These are phyloP conservation scores for Didymella glomerata DNA, from an alignment of 2,329 filamentous ascomycete genomes.

Conservation along the genomic window DNA sequence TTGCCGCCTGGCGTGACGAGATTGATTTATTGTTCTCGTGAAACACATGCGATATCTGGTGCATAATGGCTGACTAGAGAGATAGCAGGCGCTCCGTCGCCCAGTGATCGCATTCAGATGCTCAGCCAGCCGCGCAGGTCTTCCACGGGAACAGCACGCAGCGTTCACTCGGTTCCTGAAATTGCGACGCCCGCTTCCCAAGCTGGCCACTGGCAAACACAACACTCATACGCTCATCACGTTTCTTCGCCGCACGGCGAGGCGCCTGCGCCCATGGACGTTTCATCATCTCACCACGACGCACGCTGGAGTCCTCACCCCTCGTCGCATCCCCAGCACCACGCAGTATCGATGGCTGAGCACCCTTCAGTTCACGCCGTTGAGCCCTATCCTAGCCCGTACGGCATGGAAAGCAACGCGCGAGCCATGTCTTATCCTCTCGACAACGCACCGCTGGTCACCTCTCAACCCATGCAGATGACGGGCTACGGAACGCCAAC, in stretches of 20 bases:
- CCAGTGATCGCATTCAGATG: conserved; percentile 51
- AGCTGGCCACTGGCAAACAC: conserved; percentile 49
- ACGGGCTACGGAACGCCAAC: conserved; percentile 50
- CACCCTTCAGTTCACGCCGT: conserved; percentile 44
- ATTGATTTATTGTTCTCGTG: conserved; percentile 13
- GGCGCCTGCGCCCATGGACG: conserved; percentile 41
- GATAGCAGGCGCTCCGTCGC: conserved; percentile 47
- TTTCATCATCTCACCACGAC: conserved; percentile 39
- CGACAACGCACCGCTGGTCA: conserved; percentile 49
- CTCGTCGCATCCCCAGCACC: conserved; percentile 44
- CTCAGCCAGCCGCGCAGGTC: conserved; percentile 50
- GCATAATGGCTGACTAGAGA: conserved; percentile 31
- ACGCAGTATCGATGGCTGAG: conserved; percentile 45
- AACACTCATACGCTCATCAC: conserved; percentile 45
- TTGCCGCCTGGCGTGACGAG: conserved; percentile 21
- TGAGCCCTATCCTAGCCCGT: conserved; percentile 48
- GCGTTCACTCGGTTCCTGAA: conserved; percentile 49
- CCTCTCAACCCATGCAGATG: conserved; percentile 50
- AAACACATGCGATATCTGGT: conserved; percentile 28
- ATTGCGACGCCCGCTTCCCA: conserved; percentile 49
- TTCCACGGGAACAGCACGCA: conserved; percentile 50
- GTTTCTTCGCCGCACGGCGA: conserved; percentile 50
- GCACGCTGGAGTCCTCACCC: conserved; percentile 48
- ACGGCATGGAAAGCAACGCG: conserved; percentile 49
- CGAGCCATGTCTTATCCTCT: conserved; percentile 52